Percentiles rank a stretch among this genome's conserved stretches.
These are phyloP conservation scores for Tillandsia fasciculata DNA, from an alignment of 176 grass and related monocot species.

Conservation along the genomic window DNA sequence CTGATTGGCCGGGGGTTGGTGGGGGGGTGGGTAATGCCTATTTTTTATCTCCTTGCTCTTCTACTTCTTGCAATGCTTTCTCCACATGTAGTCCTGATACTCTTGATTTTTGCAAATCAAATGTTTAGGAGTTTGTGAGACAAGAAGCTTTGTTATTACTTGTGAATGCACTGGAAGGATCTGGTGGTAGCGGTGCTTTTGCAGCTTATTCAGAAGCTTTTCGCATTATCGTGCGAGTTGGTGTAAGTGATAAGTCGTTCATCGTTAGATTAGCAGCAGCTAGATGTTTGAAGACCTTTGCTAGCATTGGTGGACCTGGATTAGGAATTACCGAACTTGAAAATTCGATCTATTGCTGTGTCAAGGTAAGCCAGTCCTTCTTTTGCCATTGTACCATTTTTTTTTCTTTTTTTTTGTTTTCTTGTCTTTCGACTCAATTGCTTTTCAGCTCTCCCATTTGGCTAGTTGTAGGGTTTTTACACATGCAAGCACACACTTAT, in stretches of 20 bases:
- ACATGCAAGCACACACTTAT: too few relatives aligned
- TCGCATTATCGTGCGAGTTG: slow-evolving; percentile 78
- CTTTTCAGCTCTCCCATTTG: background rate
- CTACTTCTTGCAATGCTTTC: slow-evolving; percentile 11
- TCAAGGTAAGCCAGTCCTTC: slow-evolving; percentile 52
- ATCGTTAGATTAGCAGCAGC: slow-evolving; percentile 82
- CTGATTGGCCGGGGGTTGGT: background rate
- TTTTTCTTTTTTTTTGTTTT: background rate
- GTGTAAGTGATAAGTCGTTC: slow-evolving; percentile 75
- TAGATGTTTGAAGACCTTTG: slow-evolving; percentile 90
- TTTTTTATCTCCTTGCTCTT: slow-evolving; percentile 1
- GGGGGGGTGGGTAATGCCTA: background rate
- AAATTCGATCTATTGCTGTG: slow-evolving; percentile 73
- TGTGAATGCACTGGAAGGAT: slow-evolving; percentile 88
- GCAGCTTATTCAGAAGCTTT: slow-evolving; percentile 78
- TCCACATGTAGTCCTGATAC: background rate
- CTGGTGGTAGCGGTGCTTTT: slow-evolving; percentile 52
- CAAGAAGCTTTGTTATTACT: slow-evolving; percentile 88
- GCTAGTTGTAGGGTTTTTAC: background rate
- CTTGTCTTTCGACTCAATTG: background rate
- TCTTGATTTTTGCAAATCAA: slow-evolving; percentile 17
- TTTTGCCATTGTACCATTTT: background rate
- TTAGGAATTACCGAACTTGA: slow-evolving; percentile 74
- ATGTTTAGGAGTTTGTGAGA: slow-evolving; percentile 81
- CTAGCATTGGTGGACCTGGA: slow-evolving; percentile 71